Evolutionary conservation across 176 grass and related monocot species (phyloP).

Genomic region (Phyllostachys edulis): DNA sequence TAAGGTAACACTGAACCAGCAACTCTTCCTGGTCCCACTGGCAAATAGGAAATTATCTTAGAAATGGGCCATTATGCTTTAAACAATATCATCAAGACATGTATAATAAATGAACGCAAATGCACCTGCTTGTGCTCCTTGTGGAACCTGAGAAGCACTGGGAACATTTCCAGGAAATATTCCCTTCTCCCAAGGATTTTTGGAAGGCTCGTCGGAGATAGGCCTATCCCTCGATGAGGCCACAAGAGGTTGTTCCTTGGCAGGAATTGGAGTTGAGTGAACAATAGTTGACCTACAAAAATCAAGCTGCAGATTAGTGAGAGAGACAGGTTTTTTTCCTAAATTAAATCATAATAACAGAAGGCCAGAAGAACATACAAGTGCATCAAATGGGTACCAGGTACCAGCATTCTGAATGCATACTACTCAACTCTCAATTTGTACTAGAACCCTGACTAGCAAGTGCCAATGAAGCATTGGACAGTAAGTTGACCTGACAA

Average conservation of each 20-base stretch:
- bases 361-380: slow-evolving; percentile 1
- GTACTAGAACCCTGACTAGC: slow-evolving; percentile 2
- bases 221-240: slow-evolving; percentile 44
- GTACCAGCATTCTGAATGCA: slow-evolving; percentile 4
- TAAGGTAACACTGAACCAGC: slow-evolving; percentile 50
- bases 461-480: neutral
- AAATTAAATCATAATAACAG: neutral
- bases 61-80: neutral
- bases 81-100: neutral
- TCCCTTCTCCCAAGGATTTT: slow-evolving; percentile 39
- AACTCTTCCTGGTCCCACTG: slow-evolving; percentile 56
- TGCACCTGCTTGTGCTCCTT: slow-evolving; percentile 59
- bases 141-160: slow-evolving; percentile 39
- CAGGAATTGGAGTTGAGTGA: slow-evolving; percentile 70
- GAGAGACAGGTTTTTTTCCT: neutral
- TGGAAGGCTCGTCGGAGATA: slow-evolving; percentile 42
- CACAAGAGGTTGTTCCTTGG: slow-evolving; percentile 55
- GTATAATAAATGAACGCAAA: neutral
- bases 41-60: slow-evolving; percentile 12
- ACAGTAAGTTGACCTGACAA: slow-evolving; percentile 5
- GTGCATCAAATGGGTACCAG: neutral
- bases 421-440: slow-evolving; percentile 5
- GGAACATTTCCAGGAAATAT: slow-evolving; percentile 35
- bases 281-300: slow-evolving; percentile 78
- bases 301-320: slow-evolving; percentile 36